A percentile compares a stretch with the other conserved stretches of the same genome.
phyloP scores from a whole-genome alignment of 1,284 basidiomycete species.

The Apiotrichum siamense region DNA sequence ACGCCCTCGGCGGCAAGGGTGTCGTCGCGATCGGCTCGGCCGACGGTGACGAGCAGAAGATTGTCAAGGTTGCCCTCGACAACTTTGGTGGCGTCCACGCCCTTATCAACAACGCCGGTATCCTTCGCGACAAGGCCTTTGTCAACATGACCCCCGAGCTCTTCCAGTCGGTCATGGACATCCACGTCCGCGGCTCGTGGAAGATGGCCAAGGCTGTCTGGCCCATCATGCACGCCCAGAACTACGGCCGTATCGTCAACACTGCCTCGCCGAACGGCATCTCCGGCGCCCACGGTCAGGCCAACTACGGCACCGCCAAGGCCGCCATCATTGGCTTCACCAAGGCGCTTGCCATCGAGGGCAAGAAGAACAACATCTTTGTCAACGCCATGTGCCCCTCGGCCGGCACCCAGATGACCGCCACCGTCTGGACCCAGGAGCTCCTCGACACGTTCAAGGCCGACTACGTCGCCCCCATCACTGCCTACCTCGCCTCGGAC shows the following conservation, averaged over 20 bases:
- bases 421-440: slow-evolving; percentile 77
- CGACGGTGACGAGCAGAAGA: slow-evolving; percentile 72
- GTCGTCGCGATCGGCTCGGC: slow-evolving; percentile 81
- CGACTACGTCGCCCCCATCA: slow-evolving; percentile 86
- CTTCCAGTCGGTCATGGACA: slow-evolving; percentile 86
- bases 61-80: slow-evolving; percentile 81
- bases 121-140: slow-evolving; percentile 89
- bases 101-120: slow-evolving; percentile 90
- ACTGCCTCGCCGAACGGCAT: slow-evolving; percentile 90
- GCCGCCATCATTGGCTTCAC: slow-evolving; percentile 88
- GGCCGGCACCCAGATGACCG: slow-evolving; percentile 87
- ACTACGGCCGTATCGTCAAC: slow-evolving; percentile 92
- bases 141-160: slow-evolving; percentile 80
- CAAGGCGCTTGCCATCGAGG: slow-evolving; percentile 84
- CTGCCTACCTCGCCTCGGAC: slow-evolving; percentile 83
- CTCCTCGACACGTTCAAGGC: slow-evolving; percentile 78
- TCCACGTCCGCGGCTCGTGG: slow-evolving; percentile 75
- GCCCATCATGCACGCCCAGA: slow-evolving; percentile 95
- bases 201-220: slow-evolving; percentile 91
- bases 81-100: slow-evolving; percentile 85
- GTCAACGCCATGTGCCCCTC: slow-evolving; percentile 85
- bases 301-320: slow-evolving; percentile 84
- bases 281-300: slow-evolving; percentile 91
- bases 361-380: slow-evolving; percentile 81
- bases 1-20: slow-evolving; percentile 85